Conservation (phyloP, 2,329 filamentous ascomycete genomes). For the Xylaria multiplex region DNA sequence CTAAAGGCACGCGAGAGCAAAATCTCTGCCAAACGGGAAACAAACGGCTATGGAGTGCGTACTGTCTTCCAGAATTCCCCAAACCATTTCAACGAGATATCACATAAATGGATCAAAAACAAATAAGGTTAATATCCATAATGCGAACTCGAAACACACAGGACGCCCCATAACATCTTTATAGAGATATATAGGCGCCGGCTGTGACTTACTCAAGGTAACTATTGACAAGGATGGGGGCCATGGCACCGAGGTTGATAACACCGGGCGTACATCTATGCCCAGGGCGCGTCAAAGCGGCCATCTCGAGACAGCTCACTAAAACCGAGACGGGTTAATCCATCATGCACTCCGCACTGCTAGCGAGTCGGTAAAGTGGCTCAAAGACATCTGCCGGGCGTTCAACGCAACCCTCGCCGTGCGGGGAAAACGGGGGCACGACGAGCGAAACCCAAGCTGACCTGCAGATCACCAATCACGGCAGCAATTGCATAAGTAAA, state of each 20-base stretch:
- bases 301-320: constrained; percentile 10
- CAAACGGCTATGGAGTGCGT: not conserved
- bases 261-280: not conserved
- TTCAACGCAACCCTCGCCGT: constrained; percentile 29
- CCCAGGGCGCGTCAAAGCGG: not conserved
- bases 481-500: constrained; percentile 13
- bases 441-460: constrained; percentile 15
- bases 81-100: constrained; percentile 52
- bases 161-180: constrained; percentile 14
- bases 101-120: not conserved
- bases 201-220: constrained; percentile 8
- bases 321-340: constrained; percentile 10
- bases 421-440: constrained; percentile 31
- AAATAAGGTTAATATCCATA: constrained; percentile 1
- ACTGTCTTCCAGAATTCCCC: constrained; percentile 58
- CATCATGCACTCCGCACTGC: constrained; percentile 17
- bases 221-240: constrained; percentile 25
- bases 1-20: not conserved
- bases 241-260: constrained; percentile 7
- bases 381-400: constrained; percentile 27
- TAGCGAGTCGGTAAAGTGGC: constrained; percentile 18
- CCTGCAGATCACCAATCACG: constrained; percentile 18
- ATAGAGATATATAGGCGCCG: constrained; percentile 10
- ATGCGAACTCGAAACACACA: not conserved
- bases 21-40: not conserved